Conservation (phyloP, 1,284 basidiomycete species). For the Ceratorhiza oryzae-sativae region DNA sequence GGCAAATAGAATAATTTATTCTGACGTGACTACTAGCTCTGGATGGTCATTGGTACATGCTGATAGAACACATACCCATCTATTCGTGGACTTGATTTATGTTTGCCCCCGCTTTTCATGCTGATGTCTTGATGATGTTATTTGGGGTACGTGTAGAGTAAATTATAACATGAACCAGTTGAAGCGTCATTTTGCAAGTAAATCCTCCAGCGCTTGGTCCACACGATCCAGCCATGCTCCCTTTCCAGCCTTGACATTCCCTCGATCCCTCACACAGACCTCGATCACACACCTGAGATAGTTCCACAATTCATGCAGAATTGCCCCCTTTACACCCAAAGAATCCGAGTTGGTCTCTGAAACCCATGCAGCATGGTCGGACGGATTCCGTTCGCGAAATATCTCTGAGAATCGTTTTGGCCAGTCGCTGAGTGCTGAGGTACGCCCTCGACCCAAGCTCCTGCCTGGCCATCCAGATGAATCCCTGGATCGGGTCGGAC, state of each 20-base stretch:
- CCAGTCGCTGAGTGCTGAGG: neutral
- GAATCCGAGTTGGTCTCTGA: neutral
- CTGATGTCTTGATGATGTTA: conserved; percentile 3
- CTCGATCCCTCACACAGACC: conserved; percentile 2
- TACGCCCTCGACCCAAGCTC: neutral
- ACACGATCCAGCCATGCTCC: neutral
- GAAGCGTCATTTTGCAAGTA: neutral
- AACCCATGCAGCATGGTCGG: neutral
- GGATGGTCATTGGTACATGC: conserved; percentile 26
- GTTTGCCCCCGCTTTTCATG: neutral
- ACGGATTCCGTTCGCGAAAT: neutral
- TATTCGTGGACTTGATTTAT: neutral
- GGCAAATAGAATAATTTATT: neutral
- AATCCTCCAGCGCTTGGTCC: neutral
- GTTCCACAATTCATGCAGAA: conserved; percentile 1
- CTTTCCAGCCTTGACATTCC: neutral
- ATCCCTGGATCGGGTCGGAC: neutral
- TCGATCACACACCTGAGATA: conserved; percentile 12
- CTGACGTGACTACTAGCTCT: neutral
- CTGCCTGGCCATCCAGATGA: neutral
- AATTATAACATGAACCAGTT: conserved; percentile 4
- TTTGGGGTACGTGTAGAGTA: conserved; percentile 16
- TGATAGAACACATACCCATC: neutral
- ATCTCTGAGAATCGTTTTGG: conserved; percentile 1
- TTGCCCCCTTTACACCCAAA: neutral